phyloP scores from a whole-genome alignment of 306 rosid genomes.

The Cicer yamashitae region DNA sequence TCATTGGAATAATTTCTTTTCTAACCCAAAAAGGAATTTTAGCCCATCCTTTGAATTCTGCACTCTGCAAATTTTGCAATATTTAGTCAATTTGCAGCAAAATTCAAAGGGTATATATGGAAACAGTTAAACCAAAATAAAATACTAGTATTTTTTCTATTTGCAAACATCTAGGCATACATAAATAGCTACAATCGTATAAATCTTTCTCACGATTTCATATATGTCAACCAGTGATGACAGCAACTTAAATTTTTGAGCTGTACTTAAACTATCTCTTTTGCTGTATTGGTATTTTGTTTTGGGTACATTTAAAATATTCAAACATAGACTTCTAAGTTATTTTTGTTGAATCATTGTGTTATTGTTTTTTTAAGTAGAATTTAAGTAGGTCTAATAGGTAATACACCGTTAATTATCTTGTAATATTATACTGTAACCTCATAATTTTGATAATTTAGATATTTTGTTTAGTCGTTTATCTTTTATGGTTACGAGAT shows the following conservation, averaged over 20 bases:
- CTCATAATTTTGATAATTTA: too few species aligned
- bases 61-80: slow-evolving; percentile 20
- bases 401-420: too few species aligned
- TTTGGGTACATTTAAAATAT: too few species aligned
- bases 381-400: too few species aligned
- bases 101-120: slow-evolving; percentile 19
- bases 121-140: slow-evolving; percentile 14
- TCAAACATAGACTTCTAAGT: neutral
- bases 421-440: too few species aligned
- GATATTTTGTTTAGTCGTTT: too few species aligned
- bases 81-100: slow-evolving; percentile 38
- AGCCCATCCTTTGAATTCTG: slow-evolving; percentile 39
- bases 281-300: neutral
- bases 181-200: slow-evolving; percentile 16
- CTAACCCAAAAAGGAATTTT: slow-evolving; percentile 25
- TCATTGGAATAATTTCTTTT: slow-evolving; percentile 34
- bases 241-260: neutral
- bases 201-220: slow-evolving; percentile 10
- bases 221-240: slow-evolving; percentile 25
- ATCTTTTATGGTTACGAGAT: too few species aligned
- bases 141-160: neutral
- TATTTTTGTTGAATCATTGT: neutral
- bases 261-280: neutral
- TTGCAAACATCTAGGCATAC: slow-evolving; percentile 22
- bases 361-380: too few species aligned